phyloP scores from a whole-genome alignment of 495 filamentous ascomycete species.

The Lichenothelia convexa region DNA sequence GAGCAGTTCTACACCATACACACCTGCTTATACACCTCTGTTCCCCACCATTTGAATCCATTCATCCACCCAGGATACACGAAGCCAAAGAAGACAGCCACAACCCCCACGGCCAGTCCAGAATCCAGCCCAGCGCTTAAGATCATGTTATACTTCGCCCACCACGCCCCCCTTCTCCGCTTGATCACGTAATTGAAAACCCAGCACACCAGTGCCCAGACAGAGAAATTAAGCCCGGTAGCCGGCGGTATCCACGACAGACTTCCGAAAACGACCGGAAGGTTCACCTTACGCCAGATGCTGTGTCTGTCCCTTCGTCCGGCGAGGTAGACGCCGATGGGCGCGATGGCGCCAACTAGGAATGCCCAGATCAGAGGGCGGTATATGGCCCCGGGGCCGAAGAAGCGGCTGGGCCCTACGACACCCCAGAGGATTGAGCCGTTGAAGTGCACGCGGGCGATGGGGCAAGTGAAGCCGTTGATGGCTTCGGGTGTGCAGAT shows the following conservation, averaged over 20 bases:
- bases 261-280: constrained; percentile 55
- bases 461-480: constrained; percentile 75
- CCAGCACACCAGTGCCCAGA: constrained; percentile 67
- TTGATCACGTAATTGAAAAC: constrained; percentile 62
- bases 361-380: constrained; percentile 60
- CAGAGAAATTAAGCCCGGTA: constrained; percentile 66
- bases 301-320: constrained; percentile 25
- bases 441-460: constrained; percentile 79
- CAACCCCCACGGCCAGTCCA: constrained; percentile 56
- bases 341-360: constrained; percentile 48
- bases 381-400: constrained; percentile 55
- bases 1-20: no score
- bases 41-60: constrained; percentile 20
- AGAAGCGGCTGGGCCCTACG: constrained; percentile 60
- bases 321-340: constrained; percentile 47
- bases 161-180: constrained; percentile 49
- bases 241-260: constrained; percentile 71
- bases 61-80: constrained; percentile 48
- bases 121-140: constrained; percentile 68
- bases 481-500: constrained; percentile 62
- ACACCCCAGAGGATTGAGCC: constrained; percentile 80
- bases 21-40: constrained; percentile 19
- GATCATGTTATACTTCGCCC: constrained; percentile 82
- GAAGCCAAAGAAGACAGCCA: constrained; percentile 69
- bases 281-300: constrained; percentile 45